Base-by-base conservation (phyloP, 1,139 yeast genomes). In the Yarrowia galli region DNA sequence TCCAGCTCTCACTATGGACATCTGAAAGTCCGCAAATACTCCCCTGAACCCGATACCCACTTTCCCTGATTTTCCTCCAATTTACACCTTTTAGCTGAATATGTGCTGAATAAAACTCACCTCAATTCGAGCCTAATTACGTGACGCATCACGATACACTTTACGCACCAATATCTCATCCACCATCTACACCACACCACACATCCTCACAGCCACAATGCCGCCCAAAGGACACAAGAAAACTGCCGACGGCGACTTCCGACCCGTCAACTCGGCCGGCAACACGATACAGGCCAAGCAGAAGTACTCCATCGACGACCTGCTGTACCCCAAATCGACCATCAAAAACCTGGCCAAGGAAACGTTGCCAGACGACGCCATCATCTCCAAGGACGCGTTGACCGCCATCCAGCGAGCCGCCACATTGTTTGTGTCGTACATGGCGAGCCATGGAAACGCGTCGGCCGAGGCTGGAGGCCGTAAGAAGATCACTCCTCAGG, bases 341-440 rank as follows among this genome's bases (percentile, higher is more conserved):
- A 48, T 61, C 56, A 46, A 48, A 16, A 61, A 61, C 43, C 66
- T 61, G 56, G 66, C 66, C 54, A 61, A 61, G 36, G 56, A 46
- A 15, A 36, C 66, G 15, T 18, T 61, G 6, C 56, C 66, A 16
- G 66, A 61, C 23, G 66, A 61, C 46, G 56, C 54, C 28, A 61
- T 61, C 15, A 46, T 61, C 10, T 36, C 54, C 45, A 61, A 61
- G 18, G 66, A 61, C 56, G 66, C 66, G 45, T 25, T 61, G 25
- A 61, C 66, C 12, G 66, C 66, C 3, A 61, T 61, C 20, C 66
- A 61, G 46, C 32, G 66, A 23, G 66, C 66, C 7, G 46, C 66
- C 16, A 61, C 66, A 3, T 16, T 61, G 20, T 61, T 61, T 61
- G 66, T 61, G 38, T 61, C 66, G 28, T 61, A 61, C 38, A 36